These are phyloP conservation scores for Fusarium sp. DNA, from an alignment of 2,329 filamentous ascomycete species.

Conservation along the genomic window DNA sequence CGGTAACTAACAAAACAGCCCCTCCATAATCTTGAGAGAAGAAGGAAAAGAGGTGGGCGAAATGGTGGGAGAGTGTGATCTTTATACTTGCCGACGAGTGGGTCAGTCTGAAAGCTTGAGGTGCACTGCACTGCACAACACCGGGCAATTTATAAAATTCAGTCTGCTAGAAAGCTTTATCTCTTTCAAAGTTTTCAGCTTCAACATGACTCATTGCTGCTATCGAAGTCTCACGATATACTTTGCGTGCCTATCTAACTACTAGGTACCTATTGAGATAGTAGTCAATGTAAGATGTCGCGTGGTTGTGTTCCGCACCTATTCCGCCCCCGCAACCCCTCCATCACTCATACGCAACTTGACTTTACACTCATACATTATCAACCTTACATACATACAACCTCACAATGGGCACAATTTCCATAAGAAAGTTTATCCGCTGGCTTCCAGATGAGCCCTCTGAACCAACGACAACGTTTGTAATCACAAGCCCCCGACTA, in stretches of 20 bases:
- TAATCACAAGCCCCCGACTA: constrained; percentile 67
- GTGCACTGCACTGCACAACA: not conserved
- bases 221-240: not conserved
- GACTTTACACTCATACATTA: not conserved
- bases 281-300: not conserved
- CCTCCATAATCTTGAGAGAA: not conserved
- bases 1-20: too few species aligned
- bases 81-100: not conserved
- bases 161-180: not conserved
- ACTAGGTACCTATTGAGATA: not conserved
- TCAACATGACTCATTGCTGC: not conserved
- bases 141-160: not conserved
- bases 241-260: not conserved
- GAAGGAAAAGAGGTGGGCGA: not conserved
- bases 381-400: not conserved
- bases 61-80: not conserved
- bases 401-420: constrained; percentile 61
- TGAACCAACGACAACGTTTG: constrained; percentile 73
- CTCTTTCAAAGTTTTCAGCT: not conserved
- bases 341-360: not conserved
- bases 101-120: not conserved
- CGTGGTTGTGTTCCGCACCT: constrained; percentile 9
- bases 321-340: constrained; percentile 21
- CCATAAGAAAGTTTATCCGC: constrained; percentile 67
- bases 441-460: constrained; percentile 63